These are phyloP conservation scores for Gossypium trilobum DNA, from an alignment of 441 rosid genomes.

Conservation along the genomic window DNA sequence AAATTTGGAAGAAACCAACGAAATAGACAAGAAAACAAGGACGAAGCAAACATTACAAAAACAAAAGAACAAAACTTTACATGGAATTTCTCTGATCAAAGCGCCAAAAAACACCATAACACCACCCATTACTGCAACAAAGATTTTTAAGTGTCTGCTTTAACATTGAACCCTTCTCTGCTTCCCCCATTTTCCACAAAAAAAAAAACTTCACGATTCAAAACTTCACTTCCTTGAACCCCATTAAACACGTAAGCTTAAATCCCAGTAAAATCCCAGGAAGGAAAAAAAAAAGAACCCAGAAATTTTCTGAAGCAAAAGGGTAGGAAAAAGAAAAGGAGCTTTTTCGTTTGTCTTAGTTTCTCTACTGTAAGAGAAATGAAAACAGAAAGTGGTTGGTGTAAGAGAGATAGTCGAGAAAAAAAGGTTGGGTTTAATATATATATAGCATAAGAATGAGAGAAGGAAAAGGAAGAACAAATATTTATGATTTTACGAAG, in stretches of 20 bases:
- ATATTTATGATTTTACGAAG: too few species aligned
- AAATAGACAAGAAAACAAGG: not conserved
- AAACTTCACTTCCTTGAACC: constrained; percentile 2
- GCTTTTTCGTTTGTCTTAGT: constrained; percentile 7
- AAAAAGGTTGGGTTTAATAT: constrained; percentile 22
- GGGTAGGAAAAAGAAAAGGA: constrained; percentile 7
- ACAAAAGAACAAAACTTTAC: constrained; percentile 29
- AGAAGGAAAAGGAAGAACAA: too few species aligned
- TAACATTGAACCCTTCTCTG: constrained; percentile 36
- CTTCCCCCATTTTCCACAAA: constrained; percentile 17
- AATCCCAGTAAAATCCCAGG: not conserved
- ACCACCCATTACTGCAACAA: constrained; percentile 75
- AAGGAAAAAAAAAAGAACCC: not conserved
- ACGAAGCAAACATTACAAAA: not conserved
- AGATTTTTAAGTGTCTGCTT: constrained; percentile 53
- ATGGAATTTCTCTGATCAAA: constrained; percentile 58
- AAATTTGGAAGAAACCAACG: not conserved
- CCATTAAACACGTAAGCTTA: not conserved
- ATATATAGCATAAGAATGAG: not conserved
- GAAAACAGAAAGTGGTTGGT: constrained; percentile 20
- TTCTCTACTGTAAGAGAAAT: constrained; percentile 18
- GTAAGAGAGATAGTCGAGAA: constrained; percentile 19
- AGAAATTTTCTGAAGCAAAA: not conserved
- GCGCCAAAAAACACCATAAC: constrained; percentile 69
- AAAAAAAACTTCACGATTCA: constrained; percentile 8